Percentiles rank a stretch among this genome's conserved stretches.
phyloP scores from a whole-genome alignment of 495 filamentous ascomycete genomes.

The Hypoxylon fuscum region DNA sequence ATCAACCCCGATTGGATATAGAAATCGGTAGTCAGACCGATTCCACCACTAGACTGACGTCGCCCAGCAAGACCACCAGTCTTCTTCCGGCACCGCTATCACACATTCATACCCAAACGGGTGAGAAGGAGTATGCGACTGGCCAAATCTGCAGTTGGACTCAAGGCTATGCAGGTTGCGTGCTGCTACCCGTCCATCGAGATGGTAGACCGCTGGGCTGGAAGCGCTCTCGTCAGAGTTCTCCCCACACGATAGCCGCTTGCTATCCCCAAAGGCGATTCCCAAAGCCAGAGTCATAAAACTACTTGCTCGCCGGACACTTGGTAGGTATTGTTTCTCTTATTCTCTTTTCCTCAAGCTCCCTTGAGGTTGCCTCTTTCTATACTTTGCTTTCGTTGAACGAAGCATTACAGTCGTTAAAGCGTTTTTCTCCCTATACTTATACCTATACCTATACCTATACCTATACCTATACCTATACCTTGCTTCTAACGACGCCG shows the following conservation, averaged over 20 bases:
- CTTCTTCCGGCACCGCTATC: slow-evolving; percentile 35
- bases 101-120: slow-evolving; percentile 40
- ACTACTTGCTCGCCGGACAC: slow-evolving; percentile 41
- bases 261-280: slow-evolving; percentile 22
- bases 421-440: slow-evolving; percentile 31
- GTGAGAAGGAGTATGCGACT: slow-evolving; percentile 29
- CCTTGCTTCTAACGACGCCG: slow-evolving; percentile 53
- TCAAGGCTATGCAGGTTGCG: slow-evolving; percentile 35
- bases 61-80: slow-evolving; percentile 26
- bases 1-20: slow-evolving; percentile 28
- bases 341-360: slow-evolving; percentile 47
- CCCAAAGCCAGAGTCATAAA: slow-evolving; percentile 47
- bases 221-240: slow-evolving; percentile 40
- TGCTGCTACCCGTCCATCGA: slow-evolving; percentile 34
- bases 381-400: slow-evolving; percentile 58
- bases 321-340: slow-evolving; percentile 35
- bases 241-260: slow-evolving; percentile 42
- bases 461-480: slow-evolving; percentile 20
- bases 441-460: slow-evolving; percentile 21
- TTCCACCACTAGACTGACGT: slow-evolving; percentile 31
- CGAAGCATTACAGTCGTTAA: slow-evolving; percentile 58
- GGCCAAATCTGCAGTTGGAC: slow-evolving; percentile 31
- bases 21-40: slow-evolving; percentile 22
- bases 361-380: slow-evolving; percentile 48
- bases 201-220: slow-evolving; percentile 25